Evolutionary conservation across 176 grass and related monocot species (phyloP).

Genomic region (Themeda triandra): DNA sequence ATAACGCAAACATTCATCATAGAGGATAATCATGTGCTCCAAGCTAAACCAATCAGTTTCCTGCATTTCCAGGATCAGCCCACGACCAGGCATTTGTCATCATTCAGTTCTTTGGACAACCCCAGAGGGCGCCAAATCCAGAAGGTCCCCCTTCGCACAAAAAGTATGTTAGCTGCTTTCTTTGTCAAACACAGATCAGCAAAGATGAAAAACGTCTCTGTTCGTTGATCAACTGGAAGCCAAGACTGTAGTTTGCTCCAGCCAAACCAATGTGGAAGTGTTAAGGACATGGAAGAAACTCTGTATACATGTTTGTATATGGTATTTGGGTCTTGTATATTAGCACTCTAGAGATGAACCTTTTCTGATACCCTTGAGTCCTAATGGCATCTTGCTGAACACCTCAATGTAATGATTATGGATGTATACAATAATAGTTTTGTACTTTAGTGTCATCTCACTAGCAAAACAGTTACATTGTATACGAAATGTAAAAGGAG

Average conservation of each 20-base stretch:
- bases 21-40: not conserved
- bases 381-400: slow-evolving; percentile 21
- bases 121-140: slow-evolving; percentile 65
- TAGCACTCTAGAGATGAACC: slow-evolving; percentile 4
- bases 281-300: slow-evolving; percentile 19
- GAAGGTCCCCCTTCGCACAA: slow-evolving; percentile 59
- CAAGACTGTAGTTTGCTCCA: slow-evolving; percentile 13
- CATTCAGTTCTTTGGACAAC: slow-evolving; percentile 69
- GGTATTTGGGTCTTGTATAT: slow-evolving; percentile 27
- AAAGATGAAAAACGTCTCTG: slow-evolving; percentile 67
- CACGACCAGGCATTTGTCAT: slow-evolving; percentile 38
- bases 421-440: slow-evolving; percentile 11
- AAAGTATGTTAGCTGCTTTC: slow-evolving; percentile 75
- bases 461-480: not conserved
- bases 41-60: not conserved
- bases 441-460: not conserved
- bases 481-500: not conserved
- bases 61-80: slow-evolving; percentile 54
- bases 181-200: slow-evolving; percentile 75
- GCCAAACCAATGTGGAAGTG: slow-evolving; percentile 6
- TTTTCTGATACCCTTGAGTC: not conserved
- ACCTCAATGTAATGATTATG: slow-evolving; percentile 19
- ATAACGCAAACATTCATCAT: not conserved
- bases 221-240: slow-evolving; percentile 46
- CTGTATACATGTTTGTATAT: slow-evolving; percentile 12